Conservation (phyloP, 2,329 filamentous ascomycete genomes). For the Didymella keratinophila region DNA sequence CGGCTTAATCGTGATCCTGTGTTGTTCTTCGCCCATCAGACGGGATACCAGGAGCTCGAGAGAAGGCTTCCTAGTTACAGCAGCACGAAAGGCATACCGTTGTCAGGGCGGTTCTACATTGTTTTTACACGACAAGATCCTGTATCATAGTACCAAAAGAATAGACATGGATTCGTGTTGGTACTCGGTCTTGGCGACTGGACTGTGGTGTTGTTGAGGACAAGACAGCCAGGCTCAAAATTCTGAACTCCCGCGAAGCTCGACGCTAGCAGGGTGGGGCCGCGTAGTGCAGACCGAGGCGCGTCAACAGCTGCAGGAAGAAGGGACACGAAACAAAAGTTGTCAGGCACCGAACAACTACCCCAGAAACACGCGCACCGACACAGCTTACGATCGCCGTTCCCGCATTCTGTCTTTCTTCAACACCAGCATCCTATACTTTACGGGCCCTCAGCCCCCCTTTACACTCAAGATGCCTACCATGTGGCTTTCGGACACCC, state of each 20-base stretch:
- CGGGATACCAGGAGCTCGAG: conserved; percentile 83
- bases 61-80: conserved; percentile 67
- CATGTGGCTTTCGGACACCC: conserved; percentile 95
- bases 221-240: conserved; percentile 12
- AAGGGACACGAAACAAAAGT: conserved; percentile 21
- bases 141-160: conserved; percentile 13
- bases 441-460: neutral
- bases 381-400: neutral
- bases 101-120: conserved; percentile 57
- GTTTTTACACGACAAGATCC: neutral
- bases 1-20: conserved; percentile 96
- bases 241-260: conserved; percentile 30
- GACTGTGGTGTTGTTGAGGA: conserved; percentile 13
- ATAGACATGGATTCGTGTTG: conserved; percentile 22
- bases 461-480: conserved; percentile 67
- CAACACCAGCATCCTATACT: neutral
- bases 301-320: conserved; percentile 16
- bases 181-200: conserved; percentile 1
- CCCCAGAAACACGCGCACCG: neutral
- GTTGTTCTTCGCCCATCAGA: conserved; percentile 77
- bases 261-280: conserved; percentile 33
- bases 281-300: conserved; percentile 9
- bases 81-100: conserved; percentile 57
- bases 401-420: neutral
- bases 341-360: conserved; percentile 6